These are phyloP conservation scores for Salix viminalis DNA, from an alignment of 345 rosid species.

Conservation along the genomic window DNA sequence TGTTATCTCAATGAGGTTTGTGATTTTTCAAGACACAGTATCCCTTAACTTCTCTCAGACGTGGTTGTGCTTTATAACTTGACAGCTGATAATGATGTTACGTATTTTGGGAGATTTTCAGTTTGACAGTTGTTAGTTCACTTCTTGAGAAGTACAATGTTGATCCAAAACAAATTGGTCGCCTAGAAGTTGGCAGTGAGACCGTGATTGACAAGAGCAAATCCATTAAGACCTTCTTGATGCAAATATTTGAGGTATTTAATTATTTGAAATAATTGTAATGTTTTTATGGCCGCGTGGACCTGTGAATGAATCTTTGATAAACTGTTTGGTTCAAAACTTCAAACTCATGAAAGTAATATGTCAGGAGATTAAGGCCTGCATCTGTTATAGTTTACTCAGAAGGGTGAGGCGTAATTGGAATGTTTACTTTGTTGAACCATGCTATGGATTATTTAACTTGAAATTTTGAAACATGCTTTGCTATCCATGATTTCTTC, in stretches of 20 bases:
- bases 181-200: constrained; percentile 98
- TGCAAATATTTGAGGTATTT: constrained; percentile 94
- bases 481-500: background rate
- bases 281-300: background rate
- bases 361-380: background rate
- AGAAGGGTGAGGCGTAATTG: background rate
- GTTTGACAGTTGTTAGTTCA: constrained; percentile 83
- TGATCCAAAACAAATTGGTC: constrained; percentile 93
- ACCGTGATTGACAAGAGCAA: constrained; percentile 99
- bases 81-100: background rate
- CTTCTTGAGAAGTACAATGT: constrained; percentile 86
- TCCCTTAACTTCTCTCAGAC: background rate
- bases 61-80: background rate
- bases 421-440: background rate
- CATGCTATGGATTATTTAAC: background rate
- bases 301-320: background rate
- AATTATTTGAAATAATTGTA: background rate
- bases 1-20: constrained; percentile 96
- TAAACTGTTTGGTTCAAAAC: background rate
- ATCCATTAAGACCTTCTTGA: constrained; percentile 95
- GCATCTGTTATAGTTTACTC: background rate
- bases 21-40: background rate
- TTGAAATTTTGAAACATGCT: background rate
- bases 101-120: constrained; percentile 22
- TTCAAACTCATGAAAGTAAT: background rate